These are phyloP conservation scores for Candida koratica DNA, from an alignment of 805 yeast species.

Conservation along the genomic window DNA sequence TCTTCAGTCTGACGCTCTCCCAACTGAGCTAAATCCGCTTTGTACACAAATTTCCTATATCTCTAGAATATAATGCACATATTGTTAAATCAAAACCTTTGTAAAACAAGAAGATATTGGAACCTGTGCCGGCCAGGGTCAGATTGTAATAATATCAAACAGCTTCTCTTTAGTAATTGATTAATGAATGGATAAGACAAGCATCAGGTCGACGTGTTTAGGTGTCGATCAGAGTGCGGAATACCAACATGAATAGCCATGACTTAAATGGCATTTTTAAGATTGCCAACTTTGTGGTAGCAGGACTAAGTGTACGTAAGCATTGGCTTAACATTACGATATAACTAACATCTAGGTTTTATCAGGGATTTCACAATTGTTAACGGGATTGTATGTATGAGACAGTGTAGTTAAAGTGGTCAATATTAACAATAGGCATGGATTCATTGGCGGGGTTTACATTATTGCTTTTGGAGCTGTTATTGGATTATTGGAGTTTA, in stretches of 20 bases:
- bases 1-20: constrained; percentile 39
- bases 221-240: too few relatives aligned
- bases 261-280: constrained; percentile 47
- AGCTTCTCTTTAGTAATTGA: too few relatives aligned
- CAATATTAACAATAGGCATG: constrained; percentile 13
- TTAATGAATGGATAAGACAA: too few relatives aligned
- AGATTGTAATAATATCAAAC: too few relatives aligned
- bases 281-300: constrained; percentile 52
- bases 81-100: too few relatives aligned
- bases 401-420: neutral
- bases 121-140: too few relatives aligned
- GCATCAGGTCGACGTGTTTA: too few relatives aligned
- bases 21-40: constrained; percentile 36
- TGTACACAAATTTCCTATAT: constrained; percentile 2
- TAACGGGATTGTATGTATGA: constrained; percentile 44
- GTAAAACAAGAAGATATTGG: too few relatives aligned
- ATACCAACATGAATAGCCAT: constrained; percentile 11
- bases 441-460: constrained; percentile 56
- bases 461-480: constrained; percentile 51
- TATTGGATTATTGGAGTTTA: constrained; percentile 48
- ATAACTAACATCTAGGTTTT: constrained; percentile 31
- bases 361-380: constrained; percentile 48
- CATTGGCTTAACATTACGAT: too few relatives aligned
- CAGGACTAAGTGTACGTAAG: constrained; percentile 50
- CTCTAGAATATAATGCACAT: too few relatives aligned